Base-by-base conservation (phyloP, 192 early-diverging fungal genomes). In the Dissophora globulifera region DNA sequence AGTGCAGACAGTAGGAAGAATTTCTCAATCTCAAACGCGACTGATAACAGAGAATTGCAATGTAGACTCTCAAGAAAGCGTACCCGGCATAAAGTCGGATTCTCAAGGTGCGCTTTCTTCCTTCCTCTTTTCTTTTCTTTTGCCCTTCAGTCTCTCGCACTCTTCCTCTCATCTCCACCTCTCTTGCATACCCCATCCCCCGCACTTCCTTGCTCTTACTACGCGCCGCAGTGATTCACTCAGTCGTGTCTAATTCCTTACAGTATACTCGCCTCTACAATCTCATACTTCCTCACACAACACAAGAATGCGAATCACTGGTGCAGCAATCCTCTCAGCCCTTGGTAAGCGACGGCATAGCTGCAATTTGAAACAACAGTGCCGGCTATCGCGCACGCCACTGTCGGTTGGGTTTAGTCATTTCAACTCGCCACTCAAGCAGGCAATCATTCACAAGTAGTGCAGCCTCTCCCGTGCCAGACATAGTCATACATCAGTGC, bases 1-100 rank as follows among this genome's bases (percentile, higher is more conserved):
- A 4, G 15, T 45, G 16, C 9, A 45, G 17, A 45, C 43, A n/a
- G n/a, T 45, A 4, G 6, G 43, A n/a, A n/a, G n/a, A n/a, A n/a
- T n/a, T n/a, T n/a, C 38, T 57, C 25, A 23, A 62, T 70, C 67
- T 62, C 58, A 53, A 70, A 70, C 51, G 32, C 50, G 58, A 62
- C 67, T 19, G 48, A 50, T 8, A 49, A 49, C n/a, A 25, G 20
- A 47, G 20, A 32, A 27, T 29, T 19, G 35, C 2, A 22, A 22
- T 50, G 33, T 23, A 10, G n/a, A 45, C 10, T n/a, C 9, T n/a
- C 9, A 45, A 45, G 17, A 45, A 45, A 45, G 60, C 12, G 1
- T 41, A 7, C 48, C 51, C 48, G 22, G 25, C 22, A 50, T 38
- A 42, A 45, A 25, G 30, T n/a, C n/a, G n/a, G n/a, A n/a, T n/a